Evolutionary conservation across 495 filamentous ascomycete species (phyloP).

Genomic region (Daldinia concentrica): DNA sequence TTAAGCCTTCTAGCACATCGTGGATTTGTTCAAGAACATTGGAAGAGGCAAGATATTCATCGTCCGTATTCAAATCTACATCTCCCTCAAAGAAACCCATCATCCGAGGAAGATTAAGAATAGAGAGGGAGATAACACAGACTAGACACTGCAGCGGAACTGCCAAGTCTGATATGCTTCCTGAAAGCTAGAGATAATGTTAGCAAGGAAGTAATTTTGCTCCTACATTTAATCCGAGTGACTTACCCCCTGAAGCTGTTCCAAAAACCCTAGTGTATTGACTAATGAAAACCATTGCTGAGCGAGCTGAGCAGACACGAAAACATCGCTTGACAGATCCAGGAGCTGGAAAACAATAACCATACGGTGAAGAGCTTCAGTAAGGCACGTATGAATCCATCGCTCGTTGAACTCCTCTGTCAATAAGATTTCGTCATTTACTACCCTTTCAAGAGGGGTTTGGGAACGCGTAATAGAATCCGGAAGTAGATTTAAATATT

Average conservation of each 20-base stretch:
- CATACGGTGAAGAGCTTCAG: constrained; percentile 76
- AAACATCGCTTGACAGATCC: constrained; percentile 62
- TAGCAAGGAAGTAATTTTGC: constrained; percentile 31
- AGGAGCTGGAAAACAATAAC: constrained; percentile 76
- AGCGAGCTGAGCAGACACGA: constrained; percentile 67
- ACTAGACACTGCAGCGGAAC: constrained; percentile 71
- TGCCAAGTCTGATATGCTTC: constrained; percentile 62
- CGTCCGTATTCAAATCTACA: constrained; percentile 51
- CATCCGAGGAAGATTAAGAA: constrained; percentile 72
- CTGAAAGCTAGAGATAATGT: constrained; percentile 41
- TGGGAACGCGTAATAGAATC: constrained; percentile 49
- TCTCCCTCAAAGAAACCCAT: constrained; percentile 55
- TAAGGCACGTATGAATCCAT: constrained; percentile 70
- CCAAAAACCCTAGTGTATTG: constrained; percentile 69
- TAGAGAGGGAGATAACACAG: constrained; percentile 74
- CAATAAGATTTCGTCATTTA: constrained; percentile 43
- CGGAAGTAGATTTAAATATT: constrained; percentile 51
- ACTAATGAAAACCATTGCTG: constrained; percentile 78
- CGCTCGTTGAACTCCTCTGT: constrained; percentile 64
- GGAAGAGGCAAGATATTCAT: constrained; percentile 69
- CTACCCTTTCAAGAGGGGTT: constrained; percentile 33
- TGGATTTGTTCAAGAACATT: constrained; percentile 72
- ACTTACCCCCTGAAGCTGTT: constrained; percentile 66
- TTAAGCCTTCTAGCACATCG: constrained; percentile 64
- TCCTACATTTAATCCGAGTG: background rate